Conservation (phyloP, 108 stramenopile genomes). For the Nitzschia palea region DNA sequence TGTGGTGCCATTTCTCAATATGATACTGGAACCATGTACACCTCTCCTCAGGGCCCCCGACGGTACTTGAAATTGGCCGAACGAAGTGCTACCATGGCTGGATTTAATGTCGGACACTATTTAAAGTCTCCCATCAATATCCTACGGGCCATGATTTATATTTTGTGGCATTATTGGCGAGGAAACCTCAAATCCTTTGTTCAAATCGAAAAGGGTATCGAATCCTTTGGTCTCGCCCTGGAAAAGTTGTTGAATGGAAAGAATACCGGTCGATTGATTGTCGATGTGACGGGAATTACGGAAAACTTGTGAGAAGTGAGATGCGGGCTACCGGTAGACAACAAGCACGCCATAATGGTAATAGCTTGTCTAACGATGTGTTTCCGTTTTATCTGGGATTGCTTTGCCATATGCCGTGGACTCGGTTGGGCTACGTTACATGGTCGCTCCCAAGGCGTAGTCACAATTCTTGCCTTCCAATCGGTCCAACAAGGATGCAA, state of each 20-base stretch:
- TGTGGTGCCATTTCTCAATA: conserved; percentile 57
- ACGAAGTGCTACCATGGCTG: conserved; percentile 36
- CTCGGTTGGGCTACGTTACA: conserved; percentile 5
- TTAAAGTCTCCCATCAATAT: conserved; percentile 5
- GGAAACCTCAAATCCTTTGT: conserved; percentile 16
- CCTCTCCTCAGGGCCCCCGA: conserved; percentile 27
- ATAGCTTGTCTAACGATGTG: too few relatives aligned
- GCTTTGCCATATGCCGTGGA: too few relatives aligned
- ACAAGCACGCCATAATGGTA: too few relatives aligned
- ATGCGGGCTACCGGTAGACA: too few relatives aligned
- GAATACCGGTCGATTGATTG: conserved; percentile 38
- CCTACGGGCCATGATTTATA: conserved; percentile 11
- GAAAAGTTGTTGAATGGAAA: conserved; percentile 40
- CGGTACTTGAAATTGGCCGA: conserved; percentile 48
- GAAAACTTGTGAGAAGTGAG: too few relatives aligned
- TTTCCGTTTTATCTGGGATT: too few relatives aligned
- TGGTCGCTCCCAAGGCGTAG: conserved; percentile 50
- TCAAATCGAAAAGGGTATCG: conserved; percentile 33
- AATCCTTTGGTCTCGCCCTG: conserved; percentile 31
- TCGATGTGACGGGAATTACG: conserved; percentile 25
- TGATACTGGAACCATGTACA: conserved; percentile 32
- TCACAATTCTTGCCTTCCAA: conserved; percentile 67
- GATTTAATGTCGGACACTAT: conserved; percentile 48
- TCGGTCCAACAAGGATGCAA: conserved; percentile 37
- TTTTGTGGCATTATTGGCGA: conserved; percentile 23